Base-by-base conservation (phyloP, 2,329 filamentous ascomycete species). In the Fusarium xylarioides region DNA sequence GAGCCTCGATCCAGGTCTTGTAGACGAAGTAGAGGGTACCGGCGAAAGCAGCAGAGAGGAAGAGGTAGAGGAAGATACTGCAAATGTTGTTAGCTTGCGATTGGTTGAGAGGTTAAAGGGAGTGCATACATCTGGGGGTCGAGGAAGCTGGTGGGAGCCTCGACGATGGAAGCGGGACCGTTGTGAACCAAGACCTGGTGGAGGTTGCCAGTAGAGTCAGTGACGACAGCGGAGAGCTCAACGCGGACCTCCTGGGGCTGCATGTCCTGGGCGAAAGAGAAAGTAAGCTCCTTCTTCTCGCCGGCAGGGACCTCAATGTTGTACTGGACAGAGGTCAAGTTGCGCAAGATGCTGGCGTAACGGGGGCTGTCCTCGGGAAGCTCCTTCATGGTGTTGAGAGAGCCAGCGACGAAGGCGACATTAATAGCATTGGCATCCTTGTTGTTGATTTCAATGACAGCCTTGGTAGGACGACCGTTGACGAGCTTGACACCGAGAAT, bases 51-150 rank as follows among this genome's bases (percentile, higher is more conserved):
- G 88, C 91, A 60, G 92, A 87, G 77, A 99, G 92, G 87, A 98
- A 91, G 81, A 97, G 88, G 87, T 98, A 98, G 72, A 99, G 91
- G 91, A 99, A 99, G 85, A 98, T 94, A 81, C 96, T 98, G 62
- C 19, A 15, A 7, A 23, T 2, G 7, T 3, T 18, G 92, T 73
- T 60, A 70, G 71, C 38, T 49, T 46, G 19, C 26, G 37, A 12
- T 28, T 46, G 47, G 38, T 26, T 15, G 32, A 30, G 38, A 16
- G 7, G 18, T 6, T 10, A 34, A 4, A 11, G 56, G 34, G 8
- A n/a, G 15, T 59, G 83, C 92, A 84, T 87, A 98, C 95, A 98
- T 95, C 84, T 98, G 95, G 70, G 95, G 95, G 81, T 98, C 95
- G 73, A 98, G 92, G 83, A 98, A 90, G 88, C 92, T 97, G 72